Evolutionary conservation across 169 alveolate species (phyloP), one percentile per base, ranked within the genome.

Genomic region (Prorocentrum cordatum): DNA sequence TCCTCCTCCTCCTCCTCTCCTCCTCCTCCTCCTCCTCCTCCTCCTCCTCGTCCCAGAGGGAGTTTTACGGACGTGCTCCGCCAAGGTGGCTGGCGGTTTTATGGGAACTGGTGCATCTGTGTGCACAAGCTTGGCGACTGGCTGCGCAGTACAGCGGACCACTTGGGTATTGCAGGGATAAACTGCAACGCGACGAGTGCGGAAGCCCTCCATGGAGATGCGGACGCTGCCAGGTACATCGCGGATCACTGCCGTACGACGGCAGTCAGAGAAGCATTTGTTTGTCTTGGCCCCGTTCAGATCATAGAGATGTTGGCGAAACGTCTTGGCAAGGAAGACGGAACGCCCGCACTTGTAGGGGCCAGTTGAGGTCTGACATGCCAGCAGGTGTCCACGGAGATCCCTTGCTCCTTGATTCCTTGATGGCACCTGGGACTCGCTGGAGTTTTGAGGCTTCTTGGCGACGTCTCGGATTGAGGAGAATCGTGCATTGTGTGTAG

Each of bases 101-200:
- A 6, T 14, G 73, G 73, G 29, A 64, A 64, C 50, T 64, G 73
- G 73, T 64, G 73, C 47, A 64, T 64, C 12, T 64, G 73, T 16
- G 73, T 64, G 16, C 45, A 64, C 45, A 64, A 64, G 45, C 18
- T 64, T 39, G 73, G 47, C 38, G 73, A 64, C 4, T 64, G 73
- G 73, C 38, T 64, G 12, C 36, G 73, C 3, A 45, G 47, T 32
- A 45, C 73, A 12, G 9, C 47, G 4, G 73, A 27, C 2, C 73
- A 64, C 35, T 45, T 32, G 31, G 73, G 73, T 31, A 64, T 64
- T 3, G 0, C 45, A 0, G 73, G 73, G 3, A 20, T 64, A 24
- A 45, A 64, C 22, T 64, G 73, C 73, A 32, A 18, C 22, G 73
- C 73, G 33, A 64, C 73, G 18, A 64, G 73, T 29, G 1, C 18